Conservation (phyloP, 2,329 filamentous ascomycete species). For the Monilinia vaccinii-corymbosi region DNA sequence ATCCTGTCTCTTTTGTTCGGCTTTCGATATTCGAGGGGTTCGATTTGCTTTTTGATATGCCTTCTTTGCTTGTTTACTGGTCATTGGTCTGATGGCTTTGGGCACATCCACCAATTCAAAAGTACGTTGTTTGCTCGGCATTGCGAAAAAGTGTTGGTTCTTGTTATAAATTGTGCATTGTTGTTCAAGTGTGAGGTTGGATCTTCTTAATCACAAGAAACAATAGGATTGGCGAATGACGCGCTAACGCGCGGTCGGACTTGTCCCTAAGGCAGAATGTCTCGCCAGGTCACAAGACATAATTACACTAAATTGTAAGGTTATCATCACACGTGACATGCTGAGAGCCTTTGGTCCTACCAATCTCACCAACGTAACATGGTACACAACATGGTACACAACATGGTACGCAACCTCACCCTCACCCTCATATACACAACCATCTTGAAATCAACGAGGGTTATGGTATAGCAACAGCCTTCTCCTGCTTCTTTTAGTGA, state of each 20-base stretch:
- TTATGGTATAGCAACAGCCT: too few relatives aligned
- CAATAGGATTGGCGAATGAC: neutral
- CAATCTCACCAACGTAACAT: too few relatives aligned
- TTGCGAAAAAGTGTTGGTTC: neutral
- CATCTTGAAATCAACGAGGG: too few relatives aligned
- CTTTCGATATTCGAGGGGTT: conserved; percentile 35
- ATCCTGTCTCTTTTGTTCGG: conserved; percentile 32
- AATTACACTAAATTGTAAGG: too few relatives aligned
- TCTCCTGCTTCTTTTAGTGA: too few relatives aligned
- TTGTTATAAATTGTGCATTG: neutral
- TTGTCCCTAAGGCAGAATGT: neutral
- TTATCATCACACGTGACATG: too few relatives aligned
- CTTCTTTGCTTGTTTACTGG: conserved; percentile 40
- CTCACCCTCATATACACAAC: too few relatives aligned
- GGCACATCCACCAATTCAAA: conserved; percentile 35
- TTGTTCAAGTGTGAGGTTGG: neutral
- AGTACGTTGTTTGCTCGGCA: conserved; percentile 1
- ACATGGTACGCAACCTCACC: too few relatives aligned
- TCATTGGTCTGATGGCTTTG: conserved; percentile 35
- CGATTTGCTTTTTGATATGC: conserved; percentile 36
- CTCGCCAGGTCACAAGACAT: neutral
- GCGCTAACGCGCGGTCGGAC: neutral
- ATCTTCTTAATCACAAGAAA: neutral
- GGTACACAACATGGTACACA: too few relatives aligned
- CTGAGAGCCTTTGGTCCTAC: too few relatives aligned